Evolutionary conservation across 2,329 filamentous ascomycete species (phyloP).

Genomic region (Ceratocystis colombiana): DNA sequence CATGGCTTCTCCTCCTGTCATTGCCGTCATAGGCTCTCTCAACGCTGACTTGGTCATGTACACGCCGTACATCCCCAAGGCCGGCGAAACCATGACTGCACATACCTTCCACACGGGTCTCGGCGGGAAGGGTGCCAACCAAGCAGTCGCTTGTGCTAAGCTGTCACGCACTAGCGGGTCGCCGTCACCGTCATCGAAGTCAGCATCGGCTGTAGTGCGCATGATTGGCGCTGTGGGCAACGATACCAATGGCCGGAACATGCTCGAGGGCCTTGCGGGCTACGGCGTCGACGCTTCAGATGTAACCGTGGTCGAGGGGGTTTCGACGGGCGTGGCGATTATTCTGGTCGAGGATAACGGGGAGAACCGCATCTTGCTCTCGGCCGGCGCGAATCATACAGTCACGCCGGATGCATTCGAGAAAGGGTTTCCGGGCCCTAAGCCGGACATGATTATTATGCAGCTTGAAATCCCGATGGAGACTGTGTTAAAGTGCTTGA

Average conservation of each 20-base stretch:
- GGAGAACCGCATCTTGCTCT: constrained; percentile 50
- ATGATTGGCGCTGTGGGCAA: constrained; percentile 51
- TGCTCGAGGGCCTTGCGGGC: constrained; percentile 39
- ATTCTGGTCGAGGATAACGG: constrained; percentile 49
- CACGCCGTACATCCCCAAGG: constrained; percentile 54
- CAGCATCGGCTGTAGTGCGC: constrained; percentile 33
- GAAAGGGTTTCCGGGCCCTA: constrained; percentile 30
- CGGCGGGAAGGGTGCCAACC: constrained; percentile 67
- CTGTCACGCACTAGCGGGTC: constrained; percentile 37
- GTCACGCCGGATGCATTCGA: constrained; percentile 22
- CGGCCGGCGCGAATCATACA: constrained; percentile 43
- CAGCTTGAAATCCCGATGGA: constrained; percentile 50
- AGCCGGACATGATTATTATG: constrained; percentile 48
- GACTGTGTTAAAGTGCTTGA: constrained; percentile 44
- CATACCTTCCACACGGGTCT: constrained; percentile 38
- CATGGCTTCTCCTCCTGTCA: constrained; percentile 33
- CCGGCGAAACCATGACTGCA: constrained; percentile 60
- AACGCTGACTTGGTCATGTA: constrained; percentile 63
- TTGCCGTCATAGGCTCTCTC: constrained; percentile 60
- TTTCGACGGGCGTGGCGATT: constrained; percentile 46
- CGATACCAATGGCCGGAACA: constrained; percentile 33
- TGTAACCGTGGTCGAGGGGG: constrained; percentile 34
- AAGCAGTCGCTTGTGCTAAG: constrained; percentile 55
- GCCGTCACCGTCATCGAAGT: neutral
- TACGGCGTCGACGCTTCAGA: constrained; percentile 41